Base-by-base conservation (phyloP, 495 filamentous ascomycete genomes). In the Penicillium mononematosum region DNA sequence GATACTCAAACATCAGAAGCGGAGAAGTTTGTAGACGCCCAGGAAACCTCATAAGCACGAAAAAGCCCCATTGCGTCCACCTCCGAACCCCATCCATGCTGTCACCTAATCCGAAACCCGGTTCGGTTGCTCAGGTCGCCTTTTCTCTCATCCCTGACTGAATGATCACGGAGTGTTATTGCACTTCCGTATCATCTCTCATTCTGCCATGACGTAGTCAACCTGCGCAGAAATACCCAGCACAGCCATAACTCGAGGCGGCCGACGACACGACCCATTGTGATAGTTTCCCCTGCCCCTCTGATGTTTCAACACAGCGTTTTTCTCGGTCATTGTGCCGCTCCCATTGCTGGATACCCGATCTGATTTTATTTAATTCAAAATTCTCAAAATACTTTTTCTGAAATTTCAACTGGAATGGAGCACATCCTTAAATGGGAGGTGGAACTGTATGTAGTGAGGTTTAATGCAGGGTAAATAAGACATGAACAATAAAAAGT, bases 21-120 rank as follows among this genome's bases (percentile, higher is more conserved):
- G 47, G 80, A 87, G 55, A 71, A 82, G 49, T 87, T 87, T 63
- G 77, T 85, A 36, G 84, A 87, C 68, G 85, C 83, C 1, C 70
- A 81, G 60, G 70, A 75, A 50, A 64, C 64, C 22, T 48, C 64
- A 64, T 64, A 47, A 61, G 24, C 17, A 36, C 17, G 34, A 44
- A 45, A 58, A 38, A 32, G 8, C 10, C 41, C 17, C 38, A 31
- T 38, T 51, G 48, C 38, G 44, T 50, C 52, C 50, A 34, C 41
- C 58, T 31, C 49, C 46, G 17, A 45, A 14, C 31, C 31, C 22
- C 32, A 17, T 42, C 22, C 41, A 46, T 49, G 14, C 47, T 24
- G 8, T 58, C 25, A 17, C 45, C 17, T 10, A 17, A 38, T 24
- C 31, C 47, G 24, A 10, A 27, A 48, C n/a, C 19, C 1, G 24